Evolutionary conservation across 2,329 filamentous ascomycete genomes (phyloP).

Genomic region (Torrubiellomyces zombiae): DNA sequence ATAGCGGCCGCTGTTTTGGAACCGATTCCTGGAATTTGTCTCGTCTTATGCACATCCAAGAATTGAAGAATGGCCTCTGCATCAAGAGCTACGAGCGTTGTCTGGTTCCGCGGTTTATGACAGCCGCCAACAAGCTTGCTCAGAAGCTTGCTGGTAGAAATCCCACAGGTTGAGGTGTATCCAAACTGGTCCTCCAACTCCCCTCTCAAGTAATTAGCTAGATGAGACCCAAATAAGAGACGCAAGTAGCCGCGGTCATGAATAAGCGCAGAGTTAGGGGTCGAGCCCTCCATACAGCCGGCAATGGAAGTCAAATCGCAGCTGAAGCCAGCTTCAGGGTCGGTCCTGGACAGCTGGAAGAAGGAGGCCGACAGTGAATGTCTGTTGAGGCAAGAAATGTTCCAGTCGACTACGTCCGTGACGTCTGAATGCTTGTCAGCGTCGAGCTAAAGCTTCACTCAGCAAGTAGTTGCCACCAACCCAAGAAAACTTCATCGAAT

Average conservation of each 20-base stretch:
- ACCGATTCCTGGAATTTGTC: slow-evolving; percentile 74
- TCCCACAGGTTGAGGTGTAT: slow-evolving; percentile 75
- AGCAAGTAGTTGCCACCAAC: slow-evolving; percentile 10
- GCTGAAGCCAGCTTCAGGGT: slow-evolving; percentile 64
- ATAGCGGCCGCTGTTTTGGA: slow-evolving; percentile 39
- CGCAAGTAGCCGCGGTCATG: slow-evolving; percentile 33
- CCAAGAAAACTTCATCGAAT: slow-evolving; percentile 65
- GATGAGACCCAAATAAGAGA: slow-evolving; percentile 62
- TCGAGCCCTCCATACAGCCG: slow-evolving; percentile 35
- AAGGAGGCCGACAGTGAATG: slow-evolving; percentile 52
- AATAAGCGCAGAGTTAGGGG: slow-evolving; percentile 9
- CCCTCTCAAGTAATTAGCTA: slow-evolving; percentile 57
- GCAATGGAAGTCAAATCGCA: slow-evolving; percentile 56
- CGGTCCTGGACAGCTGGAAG: slow-evolving; percentile 56
- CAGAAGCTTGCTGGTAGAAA: slow-evolving; percentile 74
- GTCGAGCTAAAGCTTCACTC: too few relatives aligned
- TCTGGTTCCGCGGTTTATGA: slow-evolving; percentile 80
- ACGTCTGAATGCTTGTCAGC: slow-evolving; percentile 40
- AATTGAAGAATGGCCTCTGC: slow-evolving; percentile 43
- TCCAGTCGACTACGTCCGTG: slow-evolving; percentile 75
- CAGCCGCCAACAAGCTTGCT: slow-evolving; percentile 71
- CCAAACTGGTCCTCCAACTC: slow-evolving; percentile 60
- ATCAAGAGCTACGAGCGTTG: slow-evolving; percentile 57
- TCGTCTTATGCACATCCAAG: slow-evolving; percentile 58
- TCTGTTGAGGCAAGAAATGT: slow-evolving; percentile 51